phyloP scores from a whole-genome alignment of 2,329 filamentous ascomycete species.

The Penicillium sp. region DNA sequence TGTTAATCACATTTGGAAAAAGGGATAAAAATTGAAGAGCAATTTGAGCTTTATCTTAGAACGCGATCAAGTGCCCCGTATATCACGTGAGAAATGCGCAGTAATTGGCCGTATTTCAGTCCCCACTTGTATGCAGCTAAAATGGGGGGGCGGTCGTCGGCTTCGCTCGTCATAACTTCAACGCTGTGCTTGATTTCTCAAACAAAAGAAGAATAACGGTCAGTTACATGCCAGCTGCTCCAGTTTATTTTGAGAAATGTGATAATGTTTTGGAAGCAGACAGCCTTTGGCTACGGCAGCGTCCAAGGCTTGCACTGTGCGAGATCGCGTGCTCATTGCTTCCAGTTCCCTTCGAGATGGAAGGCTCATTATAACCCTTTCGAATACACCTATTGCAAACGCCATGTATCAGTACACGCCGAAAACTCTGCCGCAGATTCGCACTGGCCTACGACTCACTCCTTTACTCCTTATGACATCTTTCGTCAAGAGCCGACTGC shows the following conservation, averaged over 20 bases:
- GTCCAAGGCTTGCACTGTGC: constrained; percentile 31
- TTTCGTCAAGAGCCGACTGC: constrained; percentile 60
- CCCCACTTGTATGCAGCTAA: not conserved
- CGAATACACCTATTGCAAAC: constrained; percentile 14
- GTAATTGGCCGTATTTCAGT: not conserved
- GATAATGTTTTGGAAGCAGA: constrained; percentile 47
- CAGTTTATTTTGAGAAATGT: constrained; percentile 26
- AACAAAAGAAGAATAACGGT: not conserved
- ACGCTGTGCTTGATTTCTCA: not conserved
- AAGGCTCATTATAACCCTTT: not conserved
- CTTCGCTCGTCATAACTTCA: not conserved
- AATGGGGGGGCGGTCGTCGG: too few relatives aligned
- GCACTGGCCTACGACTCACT: constrained; percentile 40
- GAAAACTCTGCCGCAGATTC: constrained; percentile 28
- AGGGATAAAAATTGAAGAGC: not conserved
- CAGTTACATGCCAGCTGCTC: constrained; percentile 14
- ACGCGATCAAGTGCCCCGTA: not conserved
- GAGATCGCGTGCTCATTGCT: constrained; percentile 32
- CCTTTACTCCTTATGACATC: constrained; percentile 81
- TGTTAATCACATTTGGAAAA: not conserved
- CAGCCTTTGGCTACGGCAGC: constrained; percentile 32
- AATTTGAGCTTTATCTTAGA: not conserved
- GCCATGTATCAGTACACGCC: constrained; percentile 30
- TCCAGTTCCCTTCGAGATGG: constrained; percentile 17
- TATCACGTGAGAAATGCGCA: not conserved